phyloP scores from a whole-genome alignment of 768 basidiomycete species.

The Trametes punicea region DNA sequence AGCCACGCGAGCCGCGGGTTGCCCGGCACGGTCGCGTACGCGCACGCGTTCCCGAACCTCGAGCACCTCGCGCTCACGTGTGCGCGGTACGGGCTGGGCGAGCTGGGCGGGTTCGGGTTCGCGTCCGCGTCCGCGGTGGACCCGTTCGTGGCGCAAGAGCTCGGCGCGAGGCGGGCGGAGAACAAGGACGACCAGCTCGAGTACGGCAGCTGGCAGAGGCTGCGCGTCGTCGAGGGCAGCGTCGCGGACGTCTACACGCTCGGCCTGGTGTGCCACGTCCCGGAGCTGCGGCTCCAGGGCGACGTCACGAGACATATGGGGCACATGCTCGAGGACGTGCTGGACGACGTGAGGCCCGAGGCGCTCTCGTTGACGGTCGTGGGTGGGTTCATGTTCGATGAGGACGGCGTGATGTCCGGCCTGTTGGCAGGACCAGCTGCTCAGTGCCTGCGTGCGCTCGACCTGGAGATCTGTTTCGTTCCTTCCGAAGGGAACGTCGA shows the following conservation, averaged over 20 bases:
- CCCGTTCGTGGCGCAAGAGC: not conserved
- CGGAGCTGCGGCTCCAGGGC: not conserved
- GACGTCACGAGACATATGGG: not conserved
- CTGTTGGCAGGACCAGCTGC: not conserved
- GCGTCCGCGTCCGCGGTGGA: not conserved
- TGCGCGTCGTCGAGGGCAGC: conserved; percentile 5
- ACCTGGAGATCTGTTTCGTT: not conserved
- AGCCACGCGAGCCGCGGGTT: not conserved
- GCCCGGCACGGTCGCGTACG: conserved; percentile 9
- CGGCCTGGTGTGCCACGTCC: conserved; percentile 8
- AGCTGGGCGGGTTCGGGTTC: no score
- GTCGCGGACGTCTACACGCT: conserved; percentile 4
- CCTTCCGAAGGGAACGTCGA: not conserved
- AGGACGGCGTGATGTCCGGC: not conserved
- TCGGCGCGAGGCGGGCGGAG: not conserved
- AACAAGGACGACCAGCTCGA: conserved; percentile 4
- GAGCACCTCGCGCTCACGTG: conserved; percentile 2
- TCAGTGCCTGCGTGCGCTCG: not conserved
- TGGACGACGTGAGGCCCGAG: conserved; percentile 1
- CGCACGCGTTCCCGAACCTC: conserved; percentile 5
- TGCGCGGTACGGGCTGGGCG: no score
- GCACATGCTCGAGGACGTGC: not conserved
- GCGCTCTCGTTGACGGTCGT: not conserved
- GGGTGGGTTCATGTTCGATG: not conserved
- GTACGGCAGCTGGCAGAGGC: conserved; percentile 2